These are phyloP conservation scores for Trichoderma pleuroti DNA, from an alignment of 2,329 filamentous ascomycete genomes.

Conservation along the genomic window DNA sequence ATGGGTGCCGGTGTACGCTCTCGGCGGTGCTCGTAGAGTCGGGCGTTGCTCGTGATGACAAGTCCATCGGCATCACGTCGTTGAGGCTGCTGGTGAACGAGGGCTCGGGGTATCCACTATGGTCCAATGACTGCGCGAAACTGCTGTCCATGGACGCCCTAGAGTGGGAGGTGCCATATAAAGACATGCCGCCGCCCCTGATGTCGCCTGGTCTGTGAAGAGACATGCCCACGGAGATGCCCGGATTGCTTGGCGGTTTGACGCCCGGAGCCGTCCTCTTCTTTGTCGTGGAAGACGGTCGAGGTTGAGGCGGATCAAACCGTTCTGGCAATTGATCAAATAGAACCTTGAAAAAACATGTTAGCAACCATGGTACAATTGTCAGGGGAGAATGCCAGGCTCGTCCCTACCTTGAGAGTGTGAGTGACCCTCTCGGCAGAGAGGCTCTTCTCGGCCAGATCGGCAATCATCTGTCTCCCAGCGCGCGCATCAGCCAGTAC, in stretches of 20 bases:
- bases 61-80: slow-evolving; percentile 45
- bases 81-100: slow-evolving; percentile 40
- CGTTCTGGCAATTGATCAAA: slow-evolving; percentile 80
- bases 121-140: slow-evolving; percentile 30
- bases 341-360: slow-evolving; percentile 53
- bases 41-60: slow-evolving; percentile 42
- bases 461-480: slow-evolving; percentile 77
- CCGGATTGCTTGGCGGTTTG: slow-evolving; percentile 32
- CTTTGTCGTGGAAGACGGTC: slow-evolving; percentile 43
- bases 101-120: slow-evolving; percentile 33
- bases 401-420: slow-evolving; percentile 64
- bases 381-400: slow-evolving; percentile 19
- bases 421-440: slow-evolving; percentile 82
- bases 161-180: slow-evolving; percentile 26
- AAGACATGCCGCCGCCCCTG: slow-evolving; percentile 26
- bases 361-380: slow-evolving; percentile 14
- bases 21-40: slow-evolving; percentile 42
- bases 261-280: slow-evolving; percentile 52
- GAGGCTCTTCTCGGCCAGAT: slow-evolving; percentile 77
- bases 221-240: slow-evolving; percentile 32
- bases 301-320: slow-evolving; percentile 51
- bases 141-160: slow-evolving; percentile 35
- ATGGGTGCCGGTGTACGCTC: slow-evolving; percentile 37
- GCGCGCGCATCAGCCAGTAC: slow-evolving; percentile 81
- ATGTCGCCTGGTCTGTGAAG: slow-evolving; percentile 36